A percentile compares a stretch with the other conserved stretches of the same genome.
Conservation (phyloP, 805 yeast genomes). For the Nakazawaea molendinolei region DNA sequence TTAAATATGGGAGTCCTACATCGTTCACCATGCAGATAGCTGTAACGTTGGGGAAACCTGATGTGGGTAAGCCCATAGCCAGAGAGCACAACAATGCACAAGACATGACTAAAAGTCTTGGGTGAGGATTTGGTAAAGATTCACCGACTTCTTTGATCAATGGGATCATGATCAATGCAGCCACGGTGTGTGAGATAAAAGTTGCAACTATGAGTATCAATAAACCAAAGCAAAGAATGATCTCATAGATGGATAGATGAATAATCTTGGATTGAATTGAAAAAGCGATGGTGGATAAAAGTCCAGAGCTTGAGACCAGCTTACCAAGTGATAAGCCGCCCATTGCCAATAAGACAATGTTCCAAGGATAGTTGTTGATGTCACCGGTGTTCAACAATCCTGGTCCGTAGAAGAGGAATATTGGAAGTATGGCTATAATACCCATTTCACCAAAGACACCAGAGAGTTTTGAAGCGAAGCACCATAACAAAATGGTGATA, state of each 20-base stretch:
- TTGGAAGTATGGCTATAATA: constrained; percentile 84
- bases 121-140: constrained; percentile 70
- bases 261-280: constrained; percentile 60
- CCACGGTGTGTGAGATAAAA: constrained; percentile 94
- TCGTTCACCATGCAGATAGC: constrained; percentile 94
- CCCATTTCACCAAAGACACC: constrained; percentile 91
- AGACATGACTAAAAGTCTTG: constrained; percentile 67
- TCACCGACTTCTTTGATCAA: constrained; percentile 87
- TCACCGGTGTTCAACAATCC: constrained; percentile 85
- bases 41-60: constrained; percentile 96
- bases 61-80: constrained; percentile 97
- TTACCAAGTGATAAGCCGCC: constrained; percentile 96
- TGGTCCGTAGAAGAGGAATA: constrained; percentile 87
- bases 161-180: constrained; percentile 90
- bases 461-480: constrained; percentile 71
- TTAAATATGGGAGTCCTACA: constrained; percentile 82
- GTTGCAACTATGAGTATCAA: constrained; percentile 83
- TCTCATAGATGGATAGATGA: constrained; percentile 63
- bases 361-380: constrained; percentile 95
- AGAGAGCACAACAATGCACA: constrained; percentile 73
- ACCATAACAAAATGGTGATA: constrained; percentile 80
- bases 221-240: constrained; percentile 73
- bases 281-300: constrained; percentile 70
- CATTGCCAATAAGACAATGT: constrained; percentile 92
- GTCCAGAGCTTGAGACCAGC: constrained; percentile 88